A percentile compares a stretch with the other conserved stretches of the same genome.
Evolutionary conservation across 495 filamentous ascomycete genomes (phyloP).

Genomic region (Margaritispora aquatica): DNA sequence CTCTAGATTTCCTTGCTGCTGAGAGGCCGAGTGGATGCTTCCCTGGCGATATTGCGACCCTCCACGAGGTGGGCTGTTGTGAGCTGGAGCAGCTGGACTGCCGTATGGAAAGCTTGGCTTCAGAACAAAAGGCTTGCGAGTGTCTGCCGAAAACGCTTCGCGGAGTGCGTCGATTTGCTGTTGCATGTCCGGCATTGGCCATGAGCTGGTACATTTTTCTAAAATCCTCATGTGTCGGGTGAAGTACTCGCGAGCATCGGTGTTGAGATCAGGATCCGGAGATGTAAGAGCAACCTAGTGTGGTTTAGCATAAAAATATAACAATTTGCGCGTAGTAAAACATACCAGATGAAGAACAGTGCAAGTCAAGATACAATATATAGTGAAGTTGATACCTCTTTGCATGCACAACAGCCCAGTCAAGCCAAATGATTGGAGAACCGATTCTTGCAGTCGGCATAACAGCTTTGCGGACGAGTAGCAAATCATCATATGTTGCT

Average conservation of each 20-base stretch:
- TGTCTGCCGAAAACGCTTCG: constrained; percentile 89
- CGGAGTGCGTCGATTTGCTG: constrained; percentile 84
- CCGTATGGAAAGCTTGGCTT: constrained; percentile 85
- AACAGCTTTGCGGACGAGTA: constrained; percentile 83
- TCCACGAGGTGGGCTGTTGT: constrained; percentile 57
- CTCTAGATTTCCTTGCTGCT: constrained; percentile 36
- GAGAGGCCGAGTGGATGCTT: constrained; percentile 31
- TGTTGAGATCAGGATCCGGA: constrained; percentile 82
- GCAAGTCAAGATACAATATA: constrained; percentile 87
- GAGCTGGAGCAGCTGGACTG: constrained; percentile 53
- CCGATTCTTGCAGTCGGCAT: constrained; percentile 85
- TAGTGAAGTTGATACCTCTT: constrained; percentile 90
- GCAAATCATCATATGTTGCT: constrained; percentile 78
- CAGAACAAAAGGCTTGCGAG: constrained; percentile 77
- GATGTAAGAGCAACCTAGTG: constrained; percentile 84
- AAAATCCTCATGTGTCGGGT: constrained; percentile 93
- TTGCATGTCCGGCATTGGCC: constrained; percentile 91
- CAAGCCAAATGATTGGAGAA: constrained; percentile 70
- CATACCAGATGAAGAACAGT: constrained; percentile 93
- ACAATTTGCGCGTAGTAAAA: constrained; percentile 4
- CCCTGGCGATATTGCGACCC: constrained; percentile 32
- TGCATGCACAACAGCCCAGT: constrained; percentile 88
- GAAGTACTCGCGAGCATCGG: constrained; percentile 84
- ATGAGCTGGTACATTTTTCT: constrained; percentile 75
- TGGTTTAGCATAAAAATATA: constrained; percentile 2